Conservation (phyloP, 2,329 filamentous ascomycete species). For the Drechmeria coniospora region DNA sequence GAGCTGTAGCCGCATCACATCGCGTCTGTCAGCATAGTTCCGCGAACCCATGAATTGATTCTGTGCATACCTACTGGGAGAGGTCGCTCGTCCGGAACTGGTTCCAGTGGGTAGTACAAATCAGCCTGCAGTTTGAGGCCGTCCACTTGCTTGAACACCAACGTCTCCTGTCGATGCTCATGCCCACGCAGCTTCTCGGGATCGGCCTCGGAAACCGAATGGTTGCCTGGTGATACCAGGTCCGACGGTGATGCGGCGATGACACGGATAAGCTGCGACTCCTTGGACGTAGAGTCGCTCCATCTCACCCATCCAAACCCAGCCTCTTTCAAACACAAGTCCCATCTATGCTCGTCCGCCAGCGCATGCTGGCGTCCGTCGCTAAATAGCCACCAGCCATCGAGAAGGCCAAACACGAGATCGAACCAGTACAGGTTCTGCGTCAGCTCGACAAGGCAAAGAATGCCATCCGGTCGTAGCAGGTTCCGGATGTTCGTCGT, state of each 20-base stretch:
- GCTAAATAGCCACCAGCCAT: conserved; percentile 20
- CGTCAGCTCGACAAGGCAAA: conserved; percentile 16
- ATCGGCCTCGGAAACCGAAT: no score
- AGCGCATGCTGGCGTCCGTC: conserved; percentile 13
- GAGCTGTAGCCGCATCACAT: conserved; percentile 9
- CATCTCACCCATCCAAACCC: conserved; percentile 13
- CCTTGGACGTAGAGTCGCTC: conserved; percentile 9
- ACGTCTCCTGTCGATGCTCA: no score
- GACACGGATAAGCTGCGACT: conserved; percentile 11
- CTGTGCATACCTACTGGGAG: no score
- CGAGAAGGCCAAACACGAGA: conserved; percentile 17
- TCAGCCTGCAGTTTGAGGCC: conserved; percentile 2
- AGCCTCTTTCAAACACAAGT: conserved; percentile 5
- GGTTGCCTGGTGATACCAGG: no score
- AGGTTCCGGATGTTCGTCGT: conserved; percentile 8
- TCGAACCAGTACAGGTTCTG: conserved; percentile 13
- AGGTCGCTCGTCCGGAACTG: no score
- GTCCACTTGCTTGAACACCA: conserved; percentile 2
- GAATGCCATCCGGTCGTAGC: conserved; percentile 13
- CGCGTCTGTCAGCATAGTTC: no score
- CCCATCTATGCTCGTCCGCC: conserved; percentile 8
- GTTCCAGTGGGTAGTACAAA: conserved; percentile 1
- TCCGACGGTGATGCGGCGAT: conserved; percentile 9
- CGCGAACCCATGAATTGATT: no score
- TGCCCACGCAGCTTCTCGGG: no score